Conservation (phyloP, 768 basidiomycete genomes). For the Tricholomella constricta region DNA sequence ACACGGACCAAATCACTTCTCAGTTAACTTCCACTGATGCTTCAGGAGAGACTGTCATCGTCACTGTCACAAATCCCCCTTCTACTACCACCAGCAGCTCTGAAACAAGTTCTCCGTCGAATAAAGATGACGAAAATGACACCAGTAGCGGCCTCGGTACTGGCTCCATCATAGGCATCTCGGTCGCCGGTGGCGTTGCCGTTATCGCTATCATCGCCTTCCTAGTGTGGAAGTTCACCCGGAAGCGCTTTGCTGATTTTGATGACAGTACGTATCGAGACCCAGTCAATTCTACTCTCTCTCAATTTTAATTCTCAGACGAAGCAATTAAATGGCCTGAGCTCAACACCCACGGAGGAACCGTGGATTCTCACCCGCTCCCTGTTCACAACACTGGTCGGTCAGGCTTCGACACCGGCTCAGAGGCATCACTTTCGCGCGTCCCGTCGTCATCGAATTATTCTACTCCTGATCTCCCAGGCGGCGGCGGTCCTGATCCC, state of each 20-base stretch:
- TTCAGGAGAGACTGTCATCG: slow-evolving; percentile 28
- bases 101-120: slow-evolving; percentile 30
- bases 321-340: slow-evolving; percentile 94
- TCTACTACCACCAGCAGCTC: slow-evolving; percentile 27
- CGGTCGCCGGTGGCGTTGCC: too few relatives aligned
- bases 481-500: slow-evolving; percentile 56
- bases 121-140: slow-evolving; percentile 18
- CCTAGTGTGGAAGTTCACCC: slow-evolving; percentile 84
- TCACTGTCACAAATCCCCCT: slow-evolving; percentile 26
- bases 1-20: slow-evolving; percentile 2
- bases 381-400: slow-evolving; percentile 72
- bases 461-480: slow-evolving; percentile 51
- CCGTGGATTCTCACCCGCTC: slow-evolving; percentile 56
- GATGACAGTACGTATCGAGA: slow-evolving; percentile 67
- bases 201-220: slow-evolving; percentile 82
- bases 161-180: too few relatives aligned
- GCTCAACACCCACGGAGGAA: slow-evolving; percentile 63
- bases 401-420: slow-evolving; percentile 71
- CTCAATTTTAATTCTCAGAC: slow-evolving; percentile 38
- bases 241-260: slow-evolving; percentile 74
- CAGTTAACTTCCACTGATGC: slow-evolving; percentile 15
- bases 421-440: slow-evolving; percentile 58
- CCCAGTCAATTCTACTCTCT: slow-evolving; percentile 5
- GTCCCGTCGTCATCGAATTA: slow-evolving; percentile 44
- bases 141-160: slow-evolving; percentile 49